Evolutionary conservation across 2,329 filamentous ascomycete genomes (phyloP).

Genomic region (Trichophyton mentagrophytes): DNA sequence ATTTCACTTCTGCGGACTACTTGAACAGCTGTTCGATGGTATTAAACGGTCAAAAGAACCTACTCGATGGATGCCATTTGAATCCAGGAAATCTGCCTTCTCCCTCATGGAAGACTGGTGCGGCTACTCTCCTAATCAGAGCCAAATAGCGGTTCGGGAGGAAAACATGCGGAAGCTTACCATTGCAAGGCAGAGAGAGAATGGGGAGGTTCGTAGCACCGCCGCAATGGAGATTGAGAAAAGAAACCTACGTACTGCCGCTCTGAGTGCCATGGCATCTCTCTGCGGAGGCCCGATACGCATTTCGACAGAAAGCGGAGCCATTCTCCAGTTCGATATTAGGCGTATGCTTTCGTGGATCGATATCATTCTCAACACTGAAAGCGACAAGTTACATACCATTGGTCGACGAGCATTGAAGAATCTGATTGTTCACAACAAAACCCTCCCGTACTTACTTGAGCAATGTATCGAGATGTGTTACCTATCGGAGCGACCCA

Average conservation of each 20-base stretch:
- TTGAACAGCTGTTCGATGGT: slow-evolving; percentile 85
- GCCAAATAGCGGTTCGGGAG: slow-evolving; percentile 66
- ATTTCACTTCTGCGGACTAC: slow-evolving; percentile 83
- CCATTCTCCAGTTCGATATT: slow-evolving; percentile 81
- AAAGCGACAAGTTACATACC: slow-evolving; percentile 80
- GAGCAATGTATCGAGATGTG: slow-evolving; percentile 86
- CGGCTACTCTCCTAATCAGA: slow-evolving; percentile 84
- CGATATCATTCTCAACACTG: slow-evolving; percentile 82
- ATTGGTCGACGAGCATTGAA: slow-evolving; percentile 80
- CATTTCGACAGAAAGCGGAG: slow-evolving; percentile 75
- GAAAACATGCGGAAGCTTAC: slow-evolving; percentile 77
- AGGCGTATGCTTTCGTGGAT: slow-evolving; percentile 91
- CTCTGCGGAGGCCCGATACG: slow-evolving; percentile 74
- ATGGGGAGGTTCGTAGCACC: slow-evolving; percentile 61
- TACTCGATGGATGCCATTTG: slow-evolving; percentile 92
- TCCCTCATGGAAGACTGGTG: slow-evolving; percentile 99
- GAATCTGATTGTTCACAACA: slow-evolving; percentile 82
- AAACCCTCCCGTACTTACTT: slow-evolving; percentile 69
- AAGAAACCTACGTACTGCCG: slow-evolving; percentile 76
- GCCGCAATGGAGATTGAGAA: slow-evolving; percentile 96
- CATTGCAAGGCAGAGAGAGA: slow-evolving; percentile 60
- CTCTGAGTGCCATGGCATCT: slow-evolving; percentile 87
- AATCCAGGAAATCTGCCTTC: slow-evolving; percentile 88
- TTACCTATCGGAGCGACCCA: slow-evolving; percentile 67
- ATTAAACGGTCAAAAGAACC: slow-evolving; percentile 77